Evolutionary conservation across 2,329 filamentous ascomycete species (phyloP).

Genomic region (Aspergillus phoenicis): DNA sequence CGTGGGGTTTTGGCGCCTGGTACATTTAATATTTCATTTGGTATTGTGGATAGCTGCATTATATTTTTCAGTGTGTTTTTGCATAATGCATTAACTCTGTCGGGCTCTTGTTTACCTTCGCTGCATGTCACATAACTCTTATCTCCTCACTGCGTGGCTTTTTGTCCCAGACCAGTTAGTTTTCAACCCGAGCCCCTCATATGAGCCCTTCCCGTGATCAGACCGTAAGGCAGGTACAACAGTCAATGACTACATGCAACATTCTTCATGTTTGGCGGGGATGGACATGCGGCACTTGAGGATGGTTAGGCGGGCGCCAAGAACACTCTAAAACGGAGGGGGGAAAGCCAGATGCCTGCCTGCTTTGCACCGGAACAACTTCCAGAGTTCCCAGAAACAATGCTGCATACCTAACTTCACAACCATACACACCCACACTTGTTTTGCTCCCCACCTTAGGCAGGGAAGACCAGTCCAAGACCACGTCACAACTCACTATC

Average conservation of each 20-base stretch:
- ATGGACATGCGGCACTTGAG: constrained; percentile 15
- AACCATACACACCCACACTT: neutral
- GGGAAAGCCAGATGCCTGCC: neutral
- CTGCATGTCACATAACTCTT: constrained; percentile 5
- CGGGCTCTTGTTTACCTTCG: constrained; percentile 1
- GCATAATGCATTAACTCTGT: constrained; percentile 22
- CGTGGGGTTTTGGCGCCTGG: constrained; percentile 47
- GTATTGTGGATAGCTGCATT: constrained; percentile 28
- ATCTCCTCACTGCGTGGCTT: neutral
- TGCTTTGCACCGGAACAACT: neutral
- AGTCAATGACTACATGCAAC: neutral
- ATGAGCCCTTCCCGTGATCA: neutral
- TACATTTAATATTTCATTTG: constrained; percentile 24
- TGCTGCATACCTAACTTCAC: constrained; percentile 11
- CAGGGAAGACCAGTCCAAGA: neutral
- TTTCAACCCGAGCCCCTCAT: neutral
- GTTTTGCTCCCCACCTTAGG: neutral
- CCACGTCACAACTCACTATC: neutral
- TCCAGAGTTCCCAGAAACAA: constrained; percentile 2
- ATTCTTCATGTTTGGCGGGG: constrained; percentile 2
- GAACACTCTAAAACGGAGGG: constrained; percentile 19
- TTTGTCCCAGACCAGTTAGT: no score
- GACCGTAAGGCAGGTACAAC: neutral
- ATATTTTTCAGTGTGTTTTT: constrained; percentile 18
- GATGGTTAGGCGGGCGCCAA: constrained; percentile 19